Evolutionary conservation across 2,329 filamentous ascomycete genomes (phyloP), one percentile per base, ranked within the genome.

Genomic region (Coniochaeta prunicola): DNA sequence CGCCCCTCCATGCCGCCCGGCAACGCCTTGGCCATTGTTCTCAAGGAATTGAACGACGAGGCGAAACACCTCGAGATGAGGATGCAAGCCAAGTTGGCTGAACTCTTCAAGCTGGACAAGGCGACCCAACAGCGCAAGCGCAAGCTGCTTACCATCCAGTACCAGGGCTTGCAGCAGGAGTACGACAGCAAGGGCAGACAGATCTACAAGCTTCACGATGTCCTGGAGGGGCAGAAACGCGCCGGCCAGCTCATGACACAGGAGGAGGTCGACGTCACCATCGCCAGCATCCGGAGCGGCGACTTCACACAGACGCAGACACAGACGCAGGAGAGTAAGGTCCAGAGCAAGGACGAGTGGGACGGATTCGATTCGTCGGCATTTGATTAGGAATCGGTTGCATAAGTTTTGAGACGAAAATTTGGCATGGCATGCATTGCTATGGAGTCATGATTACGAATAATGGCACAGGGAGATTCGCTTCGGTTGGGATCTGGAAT

Each of bases 151-250:
- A 80, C 83, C 30, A 77, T 76, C 30, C 81, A 81, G 59, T 87
- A 93, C 36, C 79, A 85, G 61, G 76, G 76, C 24, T 68, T 91
- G 21, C 75, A 88, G 45, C 79, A 80, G 61, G 80, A 82, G 57
- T 82, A 91, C 26, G 88, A 92, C 66, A 80, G 82, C 67, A 91
- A 92, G 73, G 85, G 86, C 28, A 87, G 90, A 61, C 89, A 92
- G 71, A 86, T 96, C 45, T 96, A 96, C 73, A 82, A 84, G 45
- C 77, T 96, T 15, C 90, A 92, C 65, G 91, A 96, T 70, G 90
- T 94, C 1, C 78, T 94, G 0, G 90, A 93, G 71, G 90, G 88
- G 6, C 89, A 92, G 70, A 90, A 89, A 74, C 78, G 78, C 34
- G 79, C 80, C 2, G 85, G 85, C 0, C 81, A 84, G 66, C 78